A percentile compares a stretch with the other conserved stretches of the same genome.
Evolutionary conservation across 305 asterid genomes (phyloP).

Genomic region (Fraxinus dipetala): DNA sequence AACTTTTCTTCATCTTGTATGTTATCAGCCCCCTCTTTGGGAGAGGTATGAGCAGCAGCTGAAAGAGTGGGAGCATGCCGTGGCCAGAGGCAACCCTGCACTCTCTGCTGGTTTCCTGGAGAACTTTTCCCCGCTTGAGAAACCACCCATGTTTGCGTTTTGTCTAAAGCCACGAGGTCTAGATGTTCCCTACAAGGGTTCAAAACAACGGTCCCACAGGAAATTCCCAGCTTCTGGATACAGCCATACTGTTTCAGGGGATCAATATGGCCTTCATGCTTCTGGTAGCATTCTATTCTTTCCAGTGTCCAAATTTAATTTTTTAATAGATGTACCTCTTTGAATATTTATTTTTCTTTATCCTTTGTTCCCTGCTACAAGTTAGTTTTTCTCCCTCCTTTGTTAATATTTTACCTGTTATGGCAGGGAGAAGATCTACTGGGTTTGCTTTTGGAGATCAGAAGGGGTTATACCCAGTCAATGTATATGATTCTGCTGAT

Average conservation of each 20-base stretch:
- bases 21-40: slow-evolving; percentile 91
- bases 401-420: background rate
- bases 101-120: slow-evolving; percentile 49
- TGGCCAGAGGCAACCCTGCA: slow-evolving; percentile 46
- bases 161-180: slow-evolving; percentile 92
- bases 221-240: slow-evolving; percentile 62
- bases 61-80: slow-evolving; percentile 78
- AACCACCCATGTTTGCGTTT: slow-evolving; percentile 92
- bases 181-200: slow-evolving; percentile 78
- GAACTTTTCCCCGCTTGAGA: slow-evolving; percentile 54
- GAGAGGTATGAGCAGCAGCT: slow-evolving; percentile 75
- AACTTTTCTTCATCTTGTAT: slow-evolving; percentile 12
- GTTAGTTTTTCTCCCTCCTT: background rate
- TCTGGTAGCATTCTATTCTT: slow-evolving; percentile 41
- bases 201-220: slow-evolving; percentile 89
- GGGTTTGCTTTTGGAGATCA: slow-evolving; percentile 59
- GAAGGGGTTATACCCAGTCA: slow-evolving; percentile 40
- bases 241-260: slow-evolving; percentile 52
- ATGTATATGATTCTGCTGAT: slow-evolving; percentile 53
- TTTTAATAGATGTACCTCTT: background rate
- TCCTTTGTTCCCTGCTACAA: background rate
- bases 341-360: background rate
- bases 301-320: slow-evolving; percentile 11
- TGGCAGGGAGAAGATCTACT: slow-evolving; percentile 71
- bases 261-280: slow-evolving; percentile 52